Percentiles rank a stretch among this genome's conserved stretches.
Evolutionary conservation across 108 stramenopile species (phyloP).

Genomic region (Pinguiococcus pyrenoidosus): DNA sequence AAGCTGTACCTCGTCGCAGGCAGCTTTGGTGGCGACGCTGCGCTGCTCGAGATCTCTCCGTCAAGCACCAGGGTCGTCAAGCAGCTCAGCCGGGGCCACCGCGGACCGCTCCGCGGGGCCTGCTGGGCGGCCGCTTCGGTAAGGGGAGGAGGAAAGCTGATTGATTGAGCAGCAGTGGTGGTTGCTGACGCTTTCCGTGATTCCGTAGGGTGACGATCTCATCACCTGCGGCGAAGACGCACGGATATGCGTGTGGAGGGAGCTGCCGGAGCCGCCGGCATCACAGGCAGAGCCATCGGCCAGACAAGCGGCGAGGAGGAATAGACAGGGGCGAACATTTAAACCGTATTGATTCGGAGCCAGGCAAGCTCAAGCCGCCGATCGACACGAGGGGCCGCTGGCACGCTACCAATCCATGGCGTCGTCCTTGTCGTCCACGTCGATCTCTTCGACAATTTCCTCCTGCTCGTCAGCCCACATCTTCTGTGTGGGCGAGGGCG

Average conservation of each 20-base stretch:
- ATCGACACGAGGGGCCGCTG: too few relatives aligned
- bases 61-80: neutral
- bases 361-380: too few relatives aligned
- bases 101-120: constrained; percentile 6
- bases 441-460: too few relatives aligned
- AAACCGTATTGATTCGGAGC: too few relatives aligned
- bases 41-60: constrained; percentile 14
- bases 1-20: constrained; percentile 15
- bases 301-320: too few relatives aligned
- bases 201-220: neutral
- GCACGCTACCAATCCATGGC: too few relatives aligned
- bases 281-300: neutral
- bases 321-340: too few relatives aligned
- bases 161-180: neutral
- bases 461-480: too few relatives aligned
- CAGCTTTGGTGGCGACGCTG: constrained; percentile 4
- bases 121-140: constrained; percentile 3
- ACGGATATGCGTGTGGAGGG: constrained; percentile 16
- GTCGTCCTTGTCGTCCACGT: too few relatives aligned
- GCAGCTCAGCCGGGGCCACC: constrained; percentile 4
- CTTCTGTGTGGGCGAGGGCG: too few relatives aligned
- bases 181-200: neutral
- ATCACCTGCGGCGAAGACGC: constrained; percentile 33
- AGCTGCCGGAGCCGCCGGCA: neutral
- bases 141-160: constrained; percentile 1